Conservation (phyloP, 2,329 filamentous ascomycete genomes). For the Magnaporthiopsis rhizophila region DNA sequence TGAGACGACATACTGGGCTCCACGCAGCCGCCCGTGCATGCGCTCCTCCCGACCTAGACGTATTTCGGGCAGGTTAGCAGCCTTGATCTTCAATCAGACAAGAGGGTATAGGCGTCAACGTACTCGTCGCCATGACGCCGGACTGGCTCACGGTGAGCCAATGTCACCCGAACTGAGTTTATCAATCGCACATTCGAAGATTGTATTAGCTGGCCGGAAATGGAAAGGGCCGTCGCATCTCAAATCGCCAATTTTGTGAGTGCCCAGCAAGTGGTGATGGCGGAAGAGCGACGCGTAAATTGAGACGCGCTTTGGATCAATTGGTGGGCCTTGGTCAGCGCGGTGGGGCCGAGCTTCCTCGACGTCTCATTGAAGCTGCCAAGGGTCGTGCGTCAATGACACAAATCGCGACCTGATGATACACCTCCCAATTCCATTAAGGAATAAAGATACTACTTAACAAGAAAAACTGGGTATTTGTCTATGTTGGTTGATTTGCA, state of each 20-base stretch:
- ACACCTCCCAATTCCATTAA: not conserved
- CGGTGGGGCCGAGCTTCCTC: not conserved
- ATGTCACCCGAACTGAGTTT: not conserved
- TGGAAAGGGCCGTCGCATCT: not conserved
- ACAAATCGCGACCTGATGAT: not conserved
- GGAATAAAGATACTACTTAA: not conserved
- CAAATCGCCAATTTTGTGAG: not conserved
- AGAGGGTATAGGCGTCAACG: conserved; percentile 8
- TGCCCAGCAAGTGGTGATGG: not conserved
- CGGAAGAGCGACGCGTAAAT: not conserved
- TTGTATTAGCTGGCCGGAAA: not conserved
- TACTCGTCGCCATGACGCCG: conserved; percentile 26
- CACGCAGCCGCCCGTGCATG: conserved; percentile 57
- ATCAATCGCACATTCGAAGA: not conserved
- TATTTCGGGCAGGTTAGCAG: conserved; percentile 4
- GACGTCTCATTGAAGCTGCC: not conserved
- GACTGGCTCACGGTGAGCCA: not conserved
- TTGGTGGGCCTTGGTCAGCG: not conserved
- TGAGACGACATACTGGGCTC: conserved; percentile 46
- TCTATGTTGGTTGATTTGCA: not conserved
- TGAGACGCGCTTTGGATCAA: conserved; percentile 1
- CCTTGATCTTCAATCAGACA: not conserved
- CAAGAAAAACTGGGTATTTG: not conserved
- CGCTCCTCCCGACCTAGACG: conserved; percentile 48
- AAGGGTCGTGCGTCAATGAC: not conserved